Base-by-base conservation (phyloP, 2,329 filamentous ascomycete genomes). In the Sporothrix euskadiensis region DNA sequence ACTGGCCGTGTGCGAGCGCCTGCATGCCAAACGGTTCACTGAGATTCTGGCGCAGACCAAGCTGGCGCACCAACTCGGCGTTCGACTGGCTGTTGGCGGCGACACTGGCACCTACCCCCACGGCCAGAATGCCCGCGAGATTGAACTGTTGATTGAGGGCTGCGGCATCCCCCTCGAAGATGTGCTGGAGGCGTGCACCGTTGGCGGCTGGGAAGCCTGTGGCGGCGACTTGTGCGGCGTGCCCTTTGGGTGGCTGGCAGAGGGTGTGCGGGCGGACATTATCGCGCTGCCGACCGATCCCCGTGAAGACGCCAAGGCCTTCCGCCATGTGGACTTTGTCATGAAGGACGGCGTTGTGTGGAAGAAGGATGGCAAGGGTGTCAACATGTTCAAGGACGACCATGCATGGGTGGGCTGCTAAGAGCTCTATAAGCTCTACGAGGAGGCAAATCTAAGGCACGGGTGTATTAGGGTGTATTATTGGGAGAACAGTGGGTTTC, bases 291-390 rank as follows among this genome's bases (percentile, higher is more conserved):
- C 83, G 1, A 79, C 81, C 0, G 84, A 88, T 75, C 82, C 59
- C 8, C 35, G 59, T 4, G 59, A 26, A n/a, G 59, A 41, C 12
- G 10, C n/a, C 19, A 39, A 39, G 35, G 59, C 35, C 3, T 65
- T 44, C 84, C 2, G 79, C 80, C 35, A 75, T 79, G 84, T 88
- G 0, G 80, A 78, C 71, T 88, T 88, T 77, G 87, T 88, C 22
- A 88, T 89, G 86, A 89, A 88, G 77, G 86, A 89, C 76, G 86
- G 82, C 0, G 81, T 77, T 68, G 80, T 88, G 9, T 88, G 85
- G 82, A 87, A 87, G 77, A 72, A 76, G 52, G 78, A 79, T 6
- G 80, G 81, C 2, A 75, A 74, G 39, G 35, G 59, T 9, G n/a
- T 65, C 35, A 65, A 65, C 35, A 41, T 65, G 4, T 65, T 44